phyloP scores from a whole-genome alignment of 139 green algal genomes.

The Micromonas commoda region DNA sequence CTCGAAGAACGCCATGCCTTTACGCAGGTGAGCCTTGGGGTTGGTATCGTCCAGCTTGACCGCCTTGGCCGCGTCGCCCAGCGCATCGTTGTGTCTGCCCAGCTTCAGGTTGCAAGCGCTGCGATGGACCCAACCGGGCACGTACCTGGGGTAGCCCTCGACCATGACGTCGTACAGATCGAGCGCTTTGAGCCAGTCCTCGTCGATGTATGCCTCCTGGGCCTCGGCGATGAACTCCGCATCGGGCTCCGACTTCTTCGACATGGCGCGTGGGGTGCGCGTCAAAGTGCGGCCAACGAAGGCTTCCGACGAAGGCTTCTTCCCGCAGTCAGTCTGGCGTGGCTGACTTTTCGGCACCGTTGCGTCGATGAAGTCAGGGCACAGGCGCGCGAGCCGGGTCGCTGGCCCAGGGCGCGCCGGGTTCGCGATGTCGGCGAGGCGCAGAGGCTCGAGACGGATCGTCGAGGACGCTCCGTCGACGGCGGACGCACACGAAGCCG shows the following conservation, averaged over 20 bases:
- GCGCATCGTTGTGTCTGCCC: not conserved
- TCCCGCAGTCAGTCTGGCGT: too few relatives aligned
- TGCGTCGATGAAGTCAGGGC: too few relatives aligned
- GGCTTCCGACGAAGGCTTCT: too few relatives aligned
- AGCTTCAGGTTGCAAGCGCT: not conserved
- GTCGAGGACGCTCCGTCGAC: too few relatives aligned
- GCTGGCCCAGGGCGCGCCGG: too few relatives aligned
- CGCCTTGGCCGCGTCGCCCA: not conserved
- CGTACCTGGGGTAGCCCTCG: not conserved
- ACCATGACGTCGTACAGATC: not conserved
- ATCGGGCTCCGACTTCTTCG: not conserved
- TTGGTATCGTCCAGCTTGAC: not conserved
- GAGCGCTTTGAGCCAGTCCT: slow-evolving; percentile 9
- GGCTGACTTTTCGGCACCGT: too few relatives aligned
- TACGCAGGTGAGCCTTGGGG: not conserved
- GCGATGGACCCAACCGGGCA: not conserved
- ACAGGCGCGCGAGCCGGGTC: too few relatives aligned
- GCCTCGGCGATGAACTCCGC: not conserved
- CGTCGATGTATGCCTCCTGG: not conserved
- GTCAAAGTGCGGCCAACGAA: too few relatives aligned
- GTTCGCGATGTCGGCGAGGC: too few relatives aligned
- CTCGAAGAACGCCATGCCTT: not conserved
- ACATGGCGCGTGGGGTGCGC: not conserved
- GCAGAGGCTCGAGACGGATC: too few relatives aligned
- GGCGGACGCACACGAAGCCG: too few relatives aligned